Base-by-base conservation (phyloP, 2,329 filamentous ascomycete genomes). In the Bipolaris victoriae region DNA sequence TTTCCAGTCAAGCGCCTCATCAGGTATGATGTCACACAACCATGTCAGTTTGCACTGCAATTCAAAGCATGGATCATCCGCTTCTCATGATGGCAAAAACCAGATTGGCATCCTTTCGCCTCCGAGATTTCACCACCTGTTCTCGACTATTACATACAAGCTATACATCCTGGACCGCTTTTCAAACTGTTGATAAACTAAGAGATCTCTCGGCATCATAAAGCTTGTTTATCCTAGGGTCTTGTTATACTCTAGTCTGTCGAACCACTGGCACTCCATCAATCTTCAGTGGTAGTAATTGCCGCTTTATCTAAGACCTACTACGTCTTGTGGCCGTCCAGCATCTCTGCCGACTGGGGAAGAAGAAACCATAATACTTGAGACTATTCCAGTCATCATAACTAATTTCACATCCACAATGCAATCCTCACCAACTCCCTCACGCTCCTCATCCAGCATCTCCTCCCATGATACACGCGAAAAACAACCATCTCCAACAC, bases 11-110 rank as follows among this genome's bases (percentile, higher is more conserved):
- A 48, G 37, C 24, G 26, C 24, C 18, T 41, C 29, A 47, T 31
- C 24, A 35, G 43, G 22, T 24, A 36, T 54, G 55, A 57, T 54
- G 55, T 57, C 55, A 55, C 36, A n/a, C 1, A 5, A n/a, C 43
- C 43, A 31, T 20, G 4, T 29, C 22, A 9, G 5, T 9, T 35
- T 13, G 16, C 29, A 29, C 44, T 15, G 29, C 44, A 20, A 47
- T 5, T 16, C 13, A 13, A 40, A 50, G 16, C 13, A 26, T 48
- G 46, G 18, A 48, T 16, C 13, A 16, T 13, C 46, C 36, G 33
- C 9, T 29, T 13, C n/a, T 6, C 3, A 7, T 29, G 26, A 10
- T 5, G 18, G 6, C 9, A 24, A 47, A 47, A 36, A 36, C 9
- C 26, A 29, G 7, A 9, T 7, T 46, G 18, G 31, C 33, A 15